These are phyloP conservation scores for Aciculosporium take DNA, from an alignment of 2,329 filamentous ascomycete species.

Conservation along the genomic window DNA sequence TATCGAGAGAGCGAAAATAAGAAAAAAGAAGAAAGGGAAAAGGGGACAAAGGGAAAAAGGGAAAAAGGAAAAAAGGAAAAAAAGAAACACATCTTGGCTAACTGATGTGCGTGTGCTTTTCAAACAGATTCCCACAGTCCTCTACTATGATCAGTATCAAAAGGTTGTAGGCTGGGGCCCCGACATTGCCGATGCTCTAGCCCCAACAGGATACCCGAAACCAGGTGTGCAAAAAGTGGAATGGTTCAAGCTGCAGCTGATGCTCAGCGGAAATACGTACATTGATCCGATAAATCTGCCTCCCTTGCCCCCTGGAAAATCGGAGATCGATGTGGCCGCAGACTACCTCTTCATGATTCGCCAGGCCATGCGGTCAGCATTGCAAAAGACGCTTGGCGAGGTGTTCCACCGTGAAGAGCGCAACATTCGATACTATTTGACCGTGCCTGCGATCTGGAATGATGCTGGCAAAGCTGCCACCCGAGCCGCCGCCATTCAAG, in stretches of 20 bases:
- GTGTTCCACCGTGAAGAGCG: constrained; percentile 97
- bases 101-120: not conserved
- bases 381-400: constrained; percentile 92
- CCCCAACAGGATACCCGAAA: constrained; percentile 94
- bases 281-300: constrained; percentile 98
- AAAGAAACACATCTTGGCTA: not conserved
- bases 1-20: not conserved
- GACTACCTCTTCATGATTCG: constrained; percentile 98
- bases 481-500: constrained; percentile 87
- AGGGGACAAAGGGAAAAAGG: not conserved
- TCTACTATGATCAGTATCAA: constrained; percentile 98
- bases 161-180: constrained; percentile 99
- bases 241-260: constrained; percentile 99
- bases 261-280: constrained; percentile 97
- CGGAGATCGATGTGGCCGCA: constrained; percentile 97
- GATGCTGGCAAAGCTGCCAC: constrained; percentile 96
- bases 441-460: constrained; percentile 98
- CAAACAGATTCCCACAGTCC: constrained; percentile 82
- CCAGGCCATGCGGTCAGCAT: constrained; percentile 87
- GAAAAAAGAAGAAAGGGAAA: not conserved
- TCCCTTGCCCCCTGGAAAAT: constrained; percentile 91
- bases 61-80: not conserved
- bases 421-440: constrained; percentile 95
- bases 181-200: constrained; percentile 91
- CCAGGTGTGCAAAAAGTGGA: constrained; percentile 96